Percentiles rank a stretch among this genome's conserved stretches.
These are phyloP conservation scores for Neurospora cerealis DNA, from an alignment of 495 filamentous ascomycete species.

Conservation along the genomic window DNA sequence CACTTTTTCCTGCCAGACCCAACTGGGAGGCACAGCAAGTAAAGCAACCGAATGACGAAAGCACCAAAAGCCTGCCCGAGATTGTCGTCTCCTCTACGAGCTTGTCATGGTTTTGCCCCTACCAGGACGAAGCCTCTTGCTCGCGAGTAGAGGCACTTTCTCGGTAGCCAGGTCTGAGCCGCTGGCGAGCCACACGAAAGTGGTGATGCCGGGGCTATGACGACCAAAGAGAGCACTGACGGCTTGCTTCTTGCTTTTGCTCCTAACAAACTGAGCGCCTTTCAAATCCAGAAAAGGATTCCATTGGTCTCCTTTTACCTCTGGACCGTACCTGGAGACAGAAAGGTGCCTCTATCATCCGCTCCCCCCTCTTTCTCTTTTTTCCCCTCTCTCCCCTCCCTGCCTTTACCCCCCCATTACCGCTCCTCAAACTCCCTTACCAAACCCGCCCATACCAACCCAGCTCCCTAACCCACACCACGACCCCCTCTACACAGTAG, in stretches of 20 bases:
- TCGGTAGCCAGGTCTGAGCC: slow-evolving; percentile 20
- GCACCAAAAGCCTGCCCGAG: slow-evolving; percentile 9
- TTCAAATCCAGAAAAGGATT: neutral
- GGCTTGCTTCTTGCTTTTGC: slow-evolving; percentile 7
- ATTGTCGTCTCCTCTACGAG: slow-evolving; percentile 5
- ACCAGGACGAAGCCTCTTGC: slow-evolving; percentile 24
- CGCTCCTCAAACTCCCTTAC: too few relatives aligned
- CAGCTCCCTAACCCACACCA: too few relatives aligned
- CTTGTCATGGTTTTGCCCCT: slow-evolving; percentile 17
- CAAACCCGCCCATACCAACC: too few relatives aligned
- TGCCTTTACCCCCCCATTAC: too few relatives aligned
- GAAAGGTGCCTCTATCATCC: too few relatives aligned
- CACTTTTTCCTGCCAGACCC: neutral
- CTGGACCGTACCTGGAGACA: too few relatives aligned
- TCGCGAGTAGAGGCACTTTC: neutral
- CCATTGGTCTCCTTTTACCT: too few relatives aligned
- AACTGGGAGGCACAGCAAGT: neutral
- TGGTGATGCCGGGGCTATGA: slow-evolving; percentile 15
- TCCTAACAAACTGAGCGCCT: neutral
- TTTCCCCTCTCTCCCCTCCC: too few relatives aligned
- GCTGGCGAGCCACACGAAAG: neutral
- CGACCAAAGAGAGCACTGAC: slow-evolving; percentile 48
- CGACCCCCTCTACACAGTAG: too few relatives aligned
- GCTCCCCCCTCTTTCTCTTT: too few relatives aligned
- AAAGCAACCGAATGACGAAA: slow-evolving; percentile 27